Evolutionary conservation across 75 land plant species (phyloP), one percentile per base, ranked within the genome.

Genomic region (Cupressus sempervirens): DNA sequence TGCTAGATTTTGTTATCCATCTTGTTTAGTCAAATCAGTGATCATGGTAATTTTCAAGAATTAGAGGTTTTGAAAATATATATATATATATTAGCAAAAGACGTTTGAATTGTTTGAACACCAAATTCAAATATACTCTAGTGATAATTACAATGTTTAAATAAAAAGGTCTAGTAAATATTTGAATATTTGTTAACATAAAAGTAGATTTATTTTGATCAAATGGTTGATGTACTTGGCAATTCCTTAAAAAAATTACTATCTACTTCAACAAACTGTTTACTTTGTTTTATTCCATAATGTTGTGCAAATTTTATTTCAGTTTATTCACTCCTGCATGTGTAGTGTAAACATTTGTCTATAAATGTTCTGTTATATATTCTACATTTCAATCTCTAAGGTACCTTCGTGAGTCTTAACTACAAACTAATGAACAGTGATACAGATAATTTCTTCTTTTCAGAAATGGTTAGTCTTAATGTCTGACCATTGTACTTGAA

Each of bases 401-500:
- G 45, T 38, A 36, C 1, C 12, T 77, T 41, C 10, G 2, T 38
- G 40, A 38, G 40, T 38, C 40, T 41, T 77, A n/a, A 23, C 46
- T 23, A 23, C 20, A 43, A 75, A 34, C 38, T 75, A 75, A 36
- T 34, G 40, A 75, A 75, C 14, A 43, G 10, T 10, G 81, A 26
- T 79, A 26, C 29, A 62, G 67, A 62, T 9, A 79, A 26, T 20
- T 23, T 8, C n/a, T 26, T 43, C 48, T 18, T 43, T 56, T 62
- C 20, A 45, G 87, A 77, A 45, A 74, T 32, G 13, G 35, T 58
- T 32, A 18, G 30, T 16, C 14, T 84, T 45, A 10, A 46, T 18
- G 16, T 84, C 79, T 84, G 5, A 81, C 20, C 35, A 82, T 82
- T 18, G 11, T 41, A 0, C 84, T 68, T 84, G 35, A 74, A 76